Percentiles rank a stretch among this genome's conserved stretches.
Evolutionary conservation across 1,284 basidiomycete species (phyloP).

Genomic region (Boletus sp.): DNA sequence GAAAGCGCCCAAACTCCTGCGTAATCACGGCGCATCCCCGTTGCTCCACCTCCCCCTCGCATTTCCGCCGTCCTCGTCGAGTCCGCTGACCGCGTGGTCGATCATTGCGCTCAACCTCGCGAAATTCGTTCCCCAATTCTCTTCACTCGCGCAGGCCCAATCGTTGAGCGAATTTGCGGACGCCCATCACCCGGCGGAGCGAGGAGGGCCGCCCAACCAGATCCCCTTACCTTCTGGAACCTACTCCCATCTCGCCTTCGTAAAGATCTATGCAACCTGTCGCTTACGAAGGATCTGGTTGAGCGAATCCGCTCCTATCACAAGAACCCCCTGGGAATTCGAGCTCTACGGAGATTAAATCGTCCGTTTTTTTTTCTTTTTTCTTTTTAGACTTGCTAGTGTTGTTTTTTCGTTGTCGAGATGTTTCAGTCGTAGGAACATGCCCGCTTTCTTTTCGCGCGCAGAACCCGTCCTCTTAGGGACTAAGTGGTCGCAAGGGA

Average conservation of each 20-base stretch:
- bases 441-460: slow-evolving; percentile 16
- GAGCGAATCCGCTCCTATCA: slow-evolving; percentile 48
- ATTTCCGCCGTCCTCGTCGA: slow-evolving; percentile 54
- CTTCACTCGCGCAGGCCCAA: slow-evolving; percentile 40
- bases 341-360: slow-evolving; percentile 44
- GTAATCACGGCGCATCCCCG: slow-evolving; percentile 38
- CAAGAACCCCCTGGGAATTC: slow-evolving; percentile 68
- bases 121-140: slow-evolving; percentile 60
- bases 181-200: slow-evolving; percentile 24
- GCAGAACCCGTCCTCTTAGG: slow-evolving; percentile 16
- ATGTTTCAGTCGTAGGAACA: slow-evolving; percentile 5
- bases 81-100: slow-evolving; percentile 67
- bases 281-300: slow-evolving; percentile 79
- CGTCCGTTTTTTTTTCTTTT: slow-evolving; percentile 8
- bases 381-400: slow-evolving; percentile 2
- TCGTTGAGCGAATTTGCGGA: slow-evolving; percentile 27
- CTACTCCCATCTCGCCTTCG: slow-evolving; percentile 64
- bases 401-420: slow-evolving; percentile 14
- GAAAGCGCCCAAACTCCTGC: slow-evolving; percentile 55
- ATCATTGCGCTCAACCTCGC: slow-evolving; percentile 63
- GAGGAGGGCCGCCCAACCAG: slow-evolving; percentile 16
- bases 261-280: slow-evolving; percentile 80
- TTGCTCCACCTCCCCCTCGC: slow-evolving; percentile 71
- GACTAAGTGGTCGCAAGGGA: slow-evolving; percentile 15
- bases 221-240: slow-evolving; percentile 48